Base-by-base conservation (phyloP, 768 basidiomycete species). In the Piloderma croceum region DNA sequence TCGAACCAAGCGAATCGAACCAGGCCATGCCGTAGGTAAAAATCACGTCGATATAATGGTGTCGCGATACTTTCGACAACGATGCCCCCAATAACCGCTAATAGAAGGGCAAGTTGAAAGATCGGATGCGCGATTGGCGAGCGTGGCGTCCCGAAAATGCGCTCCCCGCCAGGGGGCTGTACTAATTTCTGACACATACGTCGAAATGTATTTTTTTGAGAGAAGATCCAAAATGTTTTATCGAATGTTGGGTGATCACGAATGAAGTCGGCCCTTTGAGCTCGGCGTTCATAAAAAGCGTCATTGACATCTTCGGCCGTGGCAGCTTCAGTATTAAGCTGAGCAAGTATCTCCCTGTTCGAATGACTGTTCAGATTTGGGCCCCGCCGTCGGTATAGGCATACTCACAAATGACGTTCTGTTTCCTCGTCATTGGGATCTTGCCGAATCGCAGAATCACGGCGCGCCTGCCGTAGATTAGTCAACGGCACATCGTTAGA, bases 241-340 rank as follows among this genome's bases (percentile, higher is more conserved):
- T 97, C 93, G 54, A 87, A 98, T 3, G 81, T 74, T 0, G 94
- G 91, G 62, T 96, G 85, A 40, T 83, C 77, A 2, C 75, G 77
- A 48, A 96, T 94, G 58, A 94, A 91, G 48, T 93, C 88, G 1
- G 84, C 82, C 54, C 81, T 85, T 51, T 77, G 77, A 6, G 85
- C 87, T 6, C 79, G 74, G 15, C 74, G 74, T 61, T 93, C 88
- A 42, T 79, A 72, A 25, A 74, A 47, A 15, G 73, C 73, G 51
- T 93, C 85, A 44, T 72, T 70, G 7, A 71, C 53, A 32, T 81
- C 76, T 46, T 81, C 77, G 7, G 66, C 59, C 5, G 62, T 58
- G 3, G 64, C 59, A 0, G 60, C 46, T n/a, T 79, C 77, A n/a
- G 70, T 64, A 47, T 79, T 79, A 33, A 85, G 64, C 9, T 77